Evolutionary conservation across 148 eudicot genomes (phyloP).

Genomic region (Amaranthus hypochondriacus): DNA sequence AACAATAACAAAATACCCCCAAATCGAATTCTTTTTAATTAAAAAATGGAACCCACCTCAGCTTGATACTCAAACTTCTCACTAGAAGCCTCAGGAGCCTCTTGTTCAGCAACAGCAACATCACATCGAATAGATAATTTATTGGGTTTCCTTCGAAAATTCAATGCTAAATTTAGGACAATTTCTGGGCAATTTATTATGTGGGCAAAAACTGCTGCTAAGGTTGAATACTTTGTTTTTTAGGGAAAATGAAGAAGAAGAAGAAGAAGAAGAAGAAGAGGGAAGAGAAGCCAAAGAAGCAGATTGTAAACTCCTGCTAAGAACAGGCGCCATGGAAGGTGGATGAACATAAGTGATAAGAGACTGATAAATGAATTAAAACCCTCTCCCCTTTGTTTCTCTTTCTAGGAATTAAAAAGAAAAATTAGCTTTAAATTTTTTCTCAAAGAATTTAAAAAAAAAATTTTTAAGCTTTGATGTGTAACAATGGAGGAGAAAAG

Average conservation of each 20-base stretch:
- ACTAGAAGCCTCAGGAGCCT: conserved; percentile 53
- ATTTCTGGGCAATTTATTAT: conserved; percentile 31
- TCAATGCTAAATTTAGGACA: conserved; percentile 41
- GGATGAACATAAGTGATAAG: not conserved
- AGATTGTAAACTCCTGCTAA: conserved; percentile 35
- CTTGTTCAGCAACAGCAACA: conserved; percentile 77
- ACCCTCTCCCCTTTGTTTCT: not conserved
- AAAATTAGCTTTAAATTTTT: too few relatives aligned
- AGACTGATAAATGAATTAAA: not conserved
- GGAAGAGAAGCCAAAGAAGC: conserved; percentile 51
- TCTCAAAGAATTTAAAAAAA: too few relatives aligned
- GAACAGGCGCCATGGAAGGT: conserved; percentile 32
- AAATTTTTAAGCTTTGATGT: too few relatives aligned
- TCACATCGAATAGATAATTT: conserved; percentile 61
- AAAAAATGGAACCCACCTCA: conserved; percentile 55
- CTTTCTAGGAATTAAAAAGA: not conserved
- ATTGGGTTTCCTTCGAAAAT: conserved; percentile 31
- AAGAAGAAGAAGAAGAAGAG: not conserved
- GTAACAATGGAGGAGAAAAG: too few relatives aligned
- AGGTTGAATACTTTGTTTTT: conserved; percentile 23
- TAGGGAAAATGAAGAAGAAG: conserved; percentile 30
- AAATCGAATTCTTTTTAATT: not conserved
- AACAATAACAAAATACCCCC: not conserved
- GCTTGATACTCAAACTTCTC: conserved; percentile 88
- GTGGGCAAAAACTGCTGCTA: conserved; percentile 43